Base-by-base conservation (phyloP, 2,329 filamentous ascomycete species). In the Trichoderma simmonsii region DNA sequence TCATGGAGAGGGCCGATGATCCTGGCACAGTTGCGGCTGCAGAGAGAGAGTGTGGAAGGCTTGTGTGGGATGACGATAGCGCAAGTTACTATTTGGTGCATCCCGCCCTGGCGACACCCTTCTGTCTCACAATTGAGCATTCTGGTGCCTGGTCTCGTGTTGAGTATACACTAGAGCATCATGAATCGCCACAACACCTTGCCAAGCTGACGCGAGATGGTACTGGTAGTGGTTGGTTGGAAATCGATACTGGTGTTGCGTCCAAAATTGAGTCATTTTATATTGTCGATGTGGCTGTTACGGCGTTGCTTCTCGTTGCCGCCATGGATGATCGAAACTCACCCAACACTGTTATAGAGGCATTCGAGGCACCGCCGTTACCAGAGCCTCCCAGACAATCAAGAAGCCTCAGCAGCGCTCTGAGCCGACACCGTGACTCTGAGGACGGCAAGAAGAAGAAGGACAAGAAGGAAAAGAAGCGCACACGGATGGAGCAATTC, bases 1-100 rank as follows among this genome's bases (percentile, higher is more conserved):
- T 89, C 1, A 82, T 90, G 1, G 89, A 91, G 72, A 85, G 86
- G 30, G 82, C 90, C 3, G 84, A 87, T 57, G 89, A 92, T 77
- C 84, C 86, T 2, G 83, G 86, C 0, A 86, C 91, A 11, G 85
- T 90, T 4, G 85, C 85, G 72, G 87, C 90, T 39, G 91, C 91
- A 0, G 89, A 92, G 78, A 86, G 87, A 36, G 91, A 94, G 81
- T 90, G 89, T 75, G 92, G 89, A 28, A 86, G 90, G 3, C 86
- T 95, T 2, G 88, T 92, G n/a, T 94, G 91, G 88, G 89, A 91
- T 77, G 86, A 88, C 34, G 89, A 91, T 77, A 86, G 83, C 71
- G 79, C 81, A 6, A 86, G 83, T 75, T 86, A 90, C 79, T 91
- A 88, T 78, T 83, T 91, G n/a, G 88, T 87, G 32, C 89, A 91